Evolutionary conservation across 352 stramenopile genomes (phyloP).

Genomic region (Salisapilia sapeloensis): DNA sequence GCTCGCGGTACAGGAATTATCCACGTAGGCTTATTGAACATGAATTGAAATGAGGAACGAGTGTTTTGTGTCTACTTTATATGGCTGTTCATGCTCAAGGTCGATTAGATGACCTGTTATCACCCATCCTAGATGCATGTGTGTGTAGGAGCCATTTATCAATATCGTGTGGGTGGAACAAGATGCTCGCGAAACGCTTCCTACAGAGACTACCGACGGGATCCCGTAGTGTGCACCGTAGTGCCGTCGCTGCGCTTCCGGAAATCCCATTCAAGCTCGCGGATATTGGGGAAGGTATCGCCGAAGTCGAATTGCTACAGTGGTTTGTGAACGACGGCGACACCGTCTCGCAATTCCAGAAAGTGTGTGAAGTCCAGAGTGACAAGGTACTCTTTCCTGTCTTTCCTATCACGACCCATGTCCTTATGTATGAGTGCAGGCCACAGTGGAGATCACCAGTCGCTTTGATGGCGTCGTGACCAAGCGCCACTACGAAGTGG

Average conservation of each 20-base stretch:
- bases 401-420: too few species aligned
- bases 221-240: slow-evolving; percentile 29
- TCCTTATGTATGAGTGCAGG: slow-evolving; percentile 9
- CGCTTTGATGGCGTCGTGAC: slow-evolving; percentile 91
- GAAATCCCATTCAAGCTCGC: slow-evolving; percentile 84
- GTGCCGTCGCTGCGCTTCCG: slow-evolving; percentile 18
- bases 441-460: slow-evolving; percentile 95
- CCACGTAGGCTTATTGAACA: not conserved
- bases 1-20: slow-evolving; percentile 12
- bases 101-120: too few species aligned
- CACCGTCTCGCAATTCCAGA: slow-evolving; percentile 90
- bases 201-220: too few species aligned
- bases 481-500: slow-evolving; percentile 85
- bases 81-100: too few species aligned
- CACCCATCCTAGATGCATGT: too few species aligned
- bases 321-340: slow-evolving; percentile 93
- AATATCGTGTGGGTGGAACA: slow-evolving; percentile 1
- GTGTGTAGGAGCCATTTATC: not conserved
- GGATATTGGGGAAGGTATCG: slow-evolving; percentile 98
- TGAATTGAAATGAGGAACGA: not conserved
- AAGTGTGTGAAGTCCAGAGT: slow-evolving; percentile 94
- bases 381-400: slow-evolving; percentile 74
- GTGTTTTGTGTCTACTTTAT: too few species aligned
- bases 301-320: slow-evolving; percentile 96
- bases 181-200: not conserved